Conservation (phyloP, 108 stramenopile genomes). For the Skeletonema tropicum region DNA sequence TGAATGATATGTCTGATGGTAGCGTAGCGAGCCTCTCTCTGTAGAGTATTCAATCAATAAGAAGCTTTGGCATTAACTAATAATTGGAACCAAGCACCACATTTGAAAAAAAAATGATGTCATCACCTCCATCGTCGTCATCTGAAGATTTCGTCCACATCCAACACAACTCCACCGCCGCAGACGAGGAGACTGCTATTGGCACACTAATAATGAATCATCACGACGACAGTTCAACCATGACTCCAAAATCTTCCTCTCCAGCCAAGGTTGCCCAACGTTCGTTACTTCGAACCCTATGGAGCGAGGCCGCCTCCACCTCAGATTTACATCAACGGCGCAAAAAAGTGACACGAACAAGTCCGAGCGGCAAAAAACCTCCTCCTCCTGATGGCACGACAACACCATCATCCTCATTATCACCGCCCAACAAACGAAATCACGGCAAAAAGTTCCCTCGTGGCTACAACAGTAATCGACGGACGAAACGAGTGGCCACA, state of each 20-base stretch:
- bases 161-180: neutral
- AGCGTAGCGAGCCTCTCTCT: no score
- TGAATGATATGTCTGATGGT: no score
- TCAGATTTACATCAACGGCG: constrained; percentile 33
- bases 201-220: neutral
- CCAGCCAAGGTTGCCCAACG: constrained; percentile 4
- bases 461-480: neutral
- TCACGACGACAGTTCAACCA: neutral
- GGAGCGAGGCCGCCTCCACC: constrained; percentile 48
- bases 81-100: no score
- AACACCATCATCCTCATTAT: no score
- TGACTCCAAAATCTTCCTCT: neutral
- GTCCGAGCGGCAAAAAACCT: neutral
- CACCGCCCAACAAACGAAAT: constrained; percentile 8
- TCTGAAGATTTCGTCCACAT: neutral
- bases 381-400: neutral
- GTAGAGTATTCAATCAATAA: no score
- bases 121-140: neutral
- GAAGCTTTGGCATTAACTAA: no score
- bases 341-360: constrained; percentile 7
- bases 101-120: neutral
- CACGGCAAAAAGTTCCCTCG: neutral
- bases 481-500: constrained; percentile 23
- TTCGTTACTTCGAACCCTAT: constrained; percentile 28
- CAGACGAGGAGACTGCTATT: neutral